A percentile compares a stretch with the other conserved stretches of the same genome.
Conservation (phyloP, 2,329 filamentous ascomycete species). For the Colletotrichum spaethianum region DNA sequence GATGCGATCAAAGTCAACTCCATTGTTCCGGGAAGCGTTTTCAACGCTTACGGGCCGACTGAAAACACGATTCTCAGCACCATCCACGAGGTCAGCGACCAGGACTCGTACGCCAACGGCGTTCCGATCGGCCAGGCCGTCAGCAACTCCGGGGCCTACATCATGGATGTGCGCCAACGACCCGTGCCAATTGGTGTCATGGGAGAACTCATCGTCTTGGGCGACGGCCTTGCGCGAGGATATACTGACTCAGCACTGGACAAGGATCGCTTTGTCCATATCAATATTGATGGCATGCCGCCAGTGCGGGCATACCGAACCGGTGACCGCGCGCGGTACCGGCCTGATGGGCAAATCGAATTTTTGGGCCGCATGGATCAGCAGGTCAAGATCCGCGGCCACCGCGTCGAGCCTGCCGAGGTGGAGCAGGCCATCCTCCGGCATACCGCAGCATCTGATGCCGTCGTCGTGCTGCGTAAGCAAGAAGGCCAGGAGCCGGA, state of each 20-base stretch:
- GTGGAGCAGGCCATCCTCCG: conserved; percentile 1
- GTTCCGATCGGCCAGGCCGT: background rate
- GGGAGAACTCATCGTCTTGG: conserved; percentile 1
- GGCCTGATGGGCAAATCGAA: conserved; percentile 42
- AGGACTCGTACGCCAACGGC: background rate
- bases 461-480: background rate
- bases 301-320: conserved; percentile 46
- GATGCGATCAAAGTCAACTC: background rate
- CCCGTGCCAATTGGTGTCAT: conserved; percentile 2
- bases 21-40: background rate
- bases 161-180: background rate
- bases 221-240: conserved; percentile 6
- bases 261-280: conserved; percentile 40
- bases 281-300: conserved; percentile 12
- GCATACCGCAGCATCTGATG: background rate
- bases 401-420: conserved; percentile 18
- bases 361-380: conserved; percentile 16
- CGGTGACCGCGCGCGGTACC: conserved; percentile 39
- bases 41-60: conserved; percentile 11
- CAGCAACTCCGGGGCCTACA: background rate
- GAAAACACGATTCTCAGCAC: conserved; percentile 3
- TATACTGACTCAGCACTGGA: conserved; percentile 36
- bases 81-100: background rate
- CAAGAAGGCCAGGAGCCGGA: background rate
- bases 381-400: conserved; percentile 14